phyloP scores from a whole-genome alignment of 2,329 filamentous ascomycete species.

The Monosporascus sp. region DNA sequence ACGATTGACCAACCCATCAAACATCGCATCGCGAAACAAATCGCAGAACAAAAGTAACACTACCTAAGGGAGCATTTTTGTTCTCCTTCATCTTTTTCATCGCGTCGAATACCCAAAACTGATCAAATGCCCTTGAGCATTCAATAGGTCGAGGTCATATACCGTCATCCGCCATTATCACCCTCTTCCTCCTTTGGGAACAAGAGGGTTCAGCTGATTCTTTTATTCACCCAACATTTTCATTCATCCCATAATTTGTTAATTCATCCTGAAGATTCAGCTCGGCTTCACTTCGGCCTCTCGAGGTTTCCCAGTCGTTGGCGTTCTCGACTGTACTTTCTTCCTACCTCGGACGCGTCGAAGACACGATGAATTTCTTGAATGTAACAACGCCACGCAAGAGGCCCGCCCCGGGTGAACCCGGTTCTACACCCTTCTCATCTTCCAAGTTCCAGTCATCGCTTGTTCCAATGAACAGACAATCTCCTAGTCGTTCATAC shows the following conservation, averaged over 20 bases:
- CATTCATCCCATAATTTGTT: too few relatives aligned
- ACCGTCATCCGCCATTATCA: background rate
- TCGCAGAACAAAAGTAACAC: background rate
- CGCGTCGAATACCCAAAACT: background rate
- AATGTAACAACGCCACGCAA: constrained; percentile 16
- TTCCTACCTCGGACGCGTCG: constrained; percentile 1
- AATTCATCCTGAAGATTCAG: too few relatives aligned
- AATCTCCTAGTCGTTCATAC: constrained; percentile 18
- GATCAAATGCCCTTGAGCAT: background rate
- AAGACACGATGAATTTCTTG: constrained; percentile 19
- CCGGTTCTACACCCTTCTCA: constrained; percentile 24
- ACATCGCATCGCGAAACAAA: background rate
- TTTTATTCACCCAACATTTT: background rate
- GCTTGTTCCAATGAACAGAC: constrained; percentile 24
- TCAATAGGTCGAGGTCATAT: background rate
- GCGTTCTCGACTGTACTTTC: background rate
- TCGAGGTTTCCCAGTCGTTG: background rate
- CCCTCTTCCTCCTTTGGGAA: background rate
- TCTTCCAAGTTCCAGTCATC: constrained; percentile 28
- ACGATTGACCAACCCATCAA: background rate
- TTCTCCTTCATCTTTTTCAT: background rate
- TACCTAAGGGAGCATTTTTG: background rate
- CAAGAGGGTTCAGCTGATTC: too few relatives aligned
- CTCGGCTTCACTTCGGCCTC: too few relatives aligned
- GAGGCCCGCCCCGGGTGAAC: constrained; percentile 25